Evolutionary conservation across 192 early-diverging fungal genomes (phyloP), one percentile per base, ranked within the genome.

Genomic region (Gryganskiella cystojenkinii): DNA sequence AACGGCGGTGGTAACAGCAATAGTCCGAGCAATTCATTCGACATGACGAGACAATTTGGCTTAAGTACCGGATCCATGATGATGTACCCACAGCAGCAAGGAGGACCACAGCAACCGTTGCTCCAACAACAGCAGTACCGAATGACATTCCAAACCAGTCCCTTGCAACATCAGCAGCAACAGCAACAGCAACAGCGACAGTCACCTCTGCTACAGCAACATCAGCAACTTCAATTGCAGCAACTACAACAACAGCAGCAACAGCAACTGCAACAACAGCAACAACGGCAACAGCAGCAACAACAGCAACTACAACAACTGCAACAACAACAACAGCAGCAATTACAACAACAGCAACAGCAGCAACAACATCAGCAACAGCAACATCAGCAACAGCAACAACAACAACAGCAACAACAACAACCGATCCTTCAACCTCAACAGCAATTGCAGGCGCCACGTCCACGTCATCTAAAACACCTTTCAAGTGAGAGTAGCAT

Each of bases 361-460:
- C 61, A 64, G 28, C 15, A 53, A 28, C 70, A 63, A 25, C 25
- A 45, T 42, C 24, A 43, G 14, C 52, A 40, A 9, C 70, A 64
- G 8, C 56, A 59, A 3, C 71, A 65, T 20, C 71, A 60, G 28
- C 63, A 60, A 19, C 63, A 65, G 14, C 62, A 53, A 14, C 62
- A 51, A 30, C 71, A 71, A 54, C 61, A 73, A 51, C 71, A 59
- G 37, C 71, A 73, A 43, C 62, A 64, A 20, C 56, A 58, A 22
- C 37, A 22, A 17, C 53, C 11, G 49, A 50, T 50, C 49, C 24
- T 9, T 9, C n/a, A 8, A 50, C 20, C 20, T 8, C 49, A 25
- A 8, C 49, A 19, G 49, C 27, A 55, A n/a, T 24, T 4, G 15
- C 47, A 40, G n/a, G 37, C 19, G 47, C 47, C 6, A 50, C 47